Conservation (phyloP, 2,329 filamentous ascomycete genomes). For the Cladosporium sp. region DNA sequence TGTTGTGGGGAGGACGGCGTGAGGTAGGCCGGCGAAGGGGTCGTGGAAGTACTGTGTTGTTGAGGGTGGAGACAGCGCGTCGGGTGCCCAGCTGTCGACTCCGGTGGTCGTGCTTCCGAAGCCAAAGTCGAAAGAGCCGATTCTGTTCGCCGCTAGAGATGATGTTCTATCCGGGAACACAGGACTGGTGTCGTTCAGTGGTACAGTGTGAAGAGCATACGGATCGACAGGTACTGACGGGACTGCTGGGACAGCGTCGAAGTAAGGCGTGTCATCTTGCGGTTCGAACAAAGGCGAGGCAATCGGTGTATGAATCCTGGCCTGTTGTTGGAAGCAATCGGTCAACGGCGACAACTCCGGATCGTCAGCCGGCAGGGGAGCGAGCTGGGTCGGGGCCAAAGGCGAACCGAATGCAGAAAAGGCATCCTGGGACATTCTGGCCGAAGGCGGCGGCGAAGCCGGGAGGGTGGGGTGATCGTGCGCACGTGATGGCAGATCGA, state of each 20-base stretch:
- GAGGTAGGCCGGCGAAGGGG: constrained; percentile 18
- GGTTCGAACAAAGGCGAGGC: constrained; percentile 21
- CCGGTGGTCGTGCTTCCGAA: constrained; percentile 15
- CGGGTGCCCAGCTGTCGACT: not conserved
- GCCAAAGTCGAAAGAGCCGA: constrained; percentile 29
- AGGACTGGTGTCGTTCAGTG: constrained; percentile 26
- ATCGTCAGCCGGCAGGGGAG: constrained; percentile 17
- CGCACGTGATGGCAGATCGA: constrained; percentile 40
- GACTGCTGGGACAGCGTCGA: constrained; percentile 11
- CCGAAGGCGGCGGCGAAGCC: constrained; percentile 42
- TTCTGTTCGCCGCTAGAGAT: constrained; percentile 20
- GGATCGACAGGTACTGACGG: constrained; percentile 16
- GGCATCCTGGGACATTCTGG: constrained; percentile 34
- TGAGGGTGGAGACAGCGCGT: not conserved
- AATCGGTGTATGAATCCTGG: constrained; percentile 25
- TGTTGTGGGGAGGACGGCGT: constrained; percentile 14
- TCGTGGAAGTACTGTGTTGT: constrained; percentile 12
- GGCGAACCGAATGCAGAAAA: constrained; percentile 28
- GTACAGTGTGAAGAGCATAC: constrained; percentile 20
- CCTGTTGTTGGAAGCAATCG: constrained; percentile 25
- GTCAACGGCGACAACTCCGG: constrained; percentile 27
- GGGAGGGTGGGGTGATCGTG: constrained; percentile 23
- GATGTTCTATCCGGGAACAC: constrained; percentile 22
- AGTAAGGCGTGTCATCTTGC: constrained; percentile 4
- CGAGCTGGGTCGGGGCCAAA: constrained; percentile 4